A percentile compares a stretch with the other conserved stretches of the same genome.
Conservation (phyloP, 192 early-diverging fungal species). For the Spinellus fusiger region DNA sequence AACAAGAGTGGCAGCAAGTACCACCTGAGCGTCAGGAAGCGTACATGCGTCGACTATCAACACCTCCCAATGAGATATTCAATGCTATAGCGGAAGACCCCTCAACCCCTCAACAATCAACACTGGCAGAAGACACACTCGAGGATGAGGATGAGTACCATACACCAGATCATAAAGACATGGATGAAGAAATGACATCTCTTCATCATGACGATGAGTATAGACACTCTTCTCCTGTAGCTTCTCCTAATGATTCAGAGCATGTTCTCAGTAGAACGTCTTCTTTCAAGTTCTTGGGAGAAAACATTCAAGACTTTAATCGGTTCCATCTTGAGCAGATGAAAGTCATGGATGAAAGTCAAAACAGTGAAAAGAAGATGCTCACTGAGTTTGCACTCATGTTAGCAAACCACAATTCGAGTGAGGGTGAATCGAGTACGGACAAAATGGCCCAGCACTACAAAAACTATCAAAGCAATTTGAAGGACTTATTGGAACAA, state of each 20-base stretch:
- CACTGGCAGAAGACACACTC: not conserved
- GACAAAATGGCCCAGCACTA: not conserved
- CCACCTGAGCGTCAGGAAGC: slow-evolving; percentile 13
- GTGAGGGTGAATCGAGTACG: not conserved
- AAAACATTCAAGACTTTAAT: slow-evolving; percentile 8
- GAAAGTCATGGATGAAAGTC: slow-evolving; percentile 15
- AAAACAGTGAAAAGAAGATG: slow-evolving; percentile 15
- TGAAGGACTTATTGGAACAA: slow-evolving; percentile 21
- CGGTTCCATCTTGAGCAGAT: slow-evolving; percentile 21
- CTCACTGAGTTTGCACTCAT: slow-evolving; percentile 13
- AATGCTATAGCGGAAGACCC: not conserved
- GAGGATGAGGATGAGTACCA: not conserved
- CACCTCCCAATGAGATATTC: slow-evolving; percentile 20
- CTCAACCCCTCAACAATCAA: not conserved
- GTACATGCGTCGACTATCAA: slow-evolving; percentile 20
- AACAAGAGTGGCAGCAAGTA: not conserved
- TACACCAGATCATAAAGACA: not conserved
- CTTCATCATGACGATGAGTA: not conserved
- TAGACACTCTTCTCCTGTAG: not conserved
- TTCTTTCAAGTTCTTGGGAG: not conserved
- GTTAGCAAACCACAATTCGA: slow-evolving; percentile 8
- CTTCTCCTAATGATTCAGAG: not conserved
- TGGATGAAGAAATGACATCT: not conserved
- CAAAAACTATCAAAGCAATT: slow-evolving; percentile 8
- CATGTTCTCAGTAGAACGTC: not conserved